Evolutionary conservation across 2,329 filamentous ascomycete genomes (phyloP).

Genomic region (Venturia aucupariae): DNA sequence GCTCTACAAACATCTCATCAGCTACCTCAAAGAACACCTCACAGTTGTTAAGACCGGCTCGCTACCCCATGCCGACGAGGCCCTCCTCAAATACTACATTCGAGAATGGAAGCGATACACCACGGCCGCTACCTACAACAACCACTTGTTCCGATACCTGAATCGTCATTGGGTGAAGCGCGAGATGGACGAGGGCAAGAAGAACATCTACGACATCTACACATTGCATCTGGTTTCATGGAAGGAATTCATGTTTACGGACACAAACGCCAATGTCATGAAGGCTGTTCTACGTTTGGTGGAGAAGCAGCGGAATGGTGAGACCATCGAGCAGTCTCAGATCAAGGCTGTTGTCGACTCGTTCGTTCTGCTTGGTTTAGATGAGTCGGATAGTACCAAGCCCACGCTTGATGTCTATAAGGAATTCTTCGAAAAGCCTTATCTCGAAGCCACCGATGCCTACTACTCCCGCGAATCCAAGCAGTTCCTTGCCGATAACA

Average conservation of each 20-base stretch:
- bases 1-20: constrained; percentile 82
- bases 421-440: constrained; percentile 84
- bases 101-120: constrained; percentile 95
- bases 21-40: constrained; percentile 74
- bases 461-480: constrained; percentile 93
- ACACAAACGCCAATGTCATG: constrained; percentile 85
- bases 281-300: constrained; percentile 87
- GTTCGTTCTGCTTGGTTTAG: constrained; percentile 84
- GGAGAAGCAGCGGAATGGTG: constrained; percentile 92
- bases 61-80: constrained; percentile 76
- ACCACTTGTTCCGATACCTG: constrained; percentile 91
- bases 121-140: constrained; percentile 90
- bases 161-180: constrained; percentile 99
- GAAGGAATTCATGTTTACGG: constrained; percentile 82
- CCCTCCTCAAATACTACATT: constrained; percentile 86
- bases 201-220: constrained; percentile 96
- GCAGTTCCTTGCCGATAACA: constrained; percentile 92
- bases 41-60: constrained; percentile 61
- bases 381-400: constrained; percentile 87
- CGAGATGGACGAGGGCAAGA: constrained; percentile 98
- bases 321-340: constrained; percentile 94
- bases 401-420: constrained; percentile 93
- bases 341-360: constrained; percentile 97
- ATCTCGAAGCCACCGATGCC: constrained; percentile 69
- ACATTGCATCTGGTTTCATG: constrained; percentile 93